phyloP scores from a whole-genome alignment of 2,329 filamentous ascomycete genomes.

The Aquanectria penicillioides region DNA sequence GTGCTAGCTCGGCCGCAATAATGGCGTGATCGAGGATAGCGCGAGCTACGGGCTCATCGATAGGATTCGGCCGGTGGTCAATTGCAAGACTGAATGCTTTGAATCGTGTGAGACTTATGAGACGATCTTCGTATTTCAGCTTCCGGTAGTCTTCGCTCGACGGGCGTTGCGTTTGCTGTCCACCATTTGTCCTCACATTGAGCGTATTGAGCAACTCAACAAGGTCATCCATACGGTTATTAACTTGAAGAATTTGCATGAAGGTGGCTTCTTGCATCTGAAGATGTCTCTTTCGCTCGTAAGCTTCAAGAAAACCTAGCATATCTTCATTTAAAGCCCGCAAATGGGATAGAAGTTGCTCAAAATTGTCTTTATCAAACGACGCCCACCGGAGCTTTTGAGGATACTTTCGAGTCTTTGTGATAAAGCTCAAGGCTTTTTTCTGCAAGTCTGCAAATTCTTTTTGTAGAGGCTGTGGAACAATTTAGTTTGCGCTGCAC shows the following conservation, averaged over 20 bases:
- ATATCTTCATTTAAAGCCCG: background rate
- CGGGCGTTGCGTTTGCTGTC: background rate
- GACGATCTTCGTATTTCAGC: conserved; percentile 1
- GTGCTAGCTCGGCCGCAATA: background rate
- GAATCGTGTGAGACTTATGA: conserved; percentile 2
- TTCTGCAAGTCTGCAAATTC: background rate
- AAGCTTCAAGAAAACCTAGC: conserved; percentile 1
- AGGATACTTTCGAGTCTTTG: background rate
- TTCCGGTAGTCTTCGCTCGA: too few species aligned
- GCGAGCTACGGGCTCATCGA: background rate
- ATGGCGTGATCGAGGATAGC: background rate
- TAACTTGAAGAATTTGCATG: conserved; percentile 6
- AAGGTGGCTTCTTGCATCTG: conserved; percentile 10
- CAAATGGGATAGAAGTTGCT: background rate
- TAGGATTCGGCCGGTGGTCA: background rate
- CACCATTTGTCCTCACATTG: background rate
- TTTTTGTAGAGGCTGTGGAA: background rate
- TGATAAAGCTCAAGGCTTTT: background rate
- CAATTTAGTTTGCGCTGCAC: background rate
- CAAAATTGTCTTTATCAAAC: background rate
- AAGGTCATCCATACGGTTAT: background rate
- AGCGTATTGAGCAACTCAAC: background rate
- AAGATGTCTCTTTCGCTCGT: background rate
- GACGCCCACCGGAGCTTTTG: background rate
- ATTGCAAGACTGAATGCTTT: conserved; percentile 3